phyloP scores from a whole-genome alignment of 768 basidiomycete genomes.

The Calocybe indica region DNA sequence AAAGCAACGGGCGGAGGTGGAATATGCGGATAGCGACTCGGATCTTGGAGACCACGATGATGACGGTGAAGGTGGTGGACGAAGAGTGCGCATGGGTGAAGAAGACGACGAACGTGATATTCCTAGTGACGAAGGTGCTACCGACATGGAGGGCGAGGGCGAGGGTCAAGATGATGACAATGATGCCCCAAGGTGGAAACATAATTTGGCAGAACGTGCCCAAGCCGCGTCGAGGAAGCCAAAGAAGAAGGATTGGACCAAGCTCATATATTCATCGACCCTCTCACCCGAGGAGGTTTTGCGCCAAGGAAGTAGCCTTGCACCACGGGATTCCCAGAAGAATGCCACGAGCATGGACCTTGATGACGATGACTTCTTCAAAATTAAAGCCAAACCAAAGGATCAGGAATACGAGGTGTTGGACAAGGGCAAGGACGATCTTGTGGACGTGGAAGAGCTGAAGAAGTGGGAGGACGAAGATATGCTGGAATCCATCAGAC shows the following conservation, averaged over 20 bases:
- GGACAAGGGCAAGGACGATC: constrained; percentile 64
- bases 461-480: constrained; percentile 82
- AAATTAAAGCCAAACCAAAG: constrained; percentile 35
- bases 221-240: constrained; percentile 32
- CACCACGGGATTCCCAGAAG: constrained; percentile 10
- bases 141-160: constrained; percentile 30
- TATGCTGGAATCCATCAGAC: constrained; percentile 78
- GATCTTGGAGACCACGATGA: constrained; percentile 51
- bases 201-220: constrained; percentile 43
- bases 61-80: constrained; percentile 14
- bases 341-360: constrained; percentile 30
- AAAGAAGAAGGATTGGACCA: constrained; percentile 67
- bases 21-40: constrained; percentile 78
- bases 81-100: constrained; percentile 31
- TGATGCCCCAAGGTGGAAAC: constrained; percentile 70
- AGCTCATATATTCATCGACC: constrained; percentile 71
- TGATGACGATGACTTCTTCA: constrained; percentile 75
- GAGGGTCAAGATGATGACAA: constrained; percentile 28
- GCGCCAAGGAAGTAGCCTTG: constrained; percentile 23
- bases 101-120: constrained; percentile 37
- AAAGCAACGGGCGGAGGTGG: constrained; percentile 37
- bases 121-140: constrained; percentile 40
- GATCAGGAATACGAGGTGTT: constrained; percentile 41
- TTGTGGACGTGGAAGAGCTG: constrained; percentile 40
- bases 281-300: constrained; percentile 69